Evolutionary conservation across 2,329 filamentous ascomycete genomes (phyloP), one percentile per base, ranked within the genome.

Genomic region (Cercospora sp.): DNA sequence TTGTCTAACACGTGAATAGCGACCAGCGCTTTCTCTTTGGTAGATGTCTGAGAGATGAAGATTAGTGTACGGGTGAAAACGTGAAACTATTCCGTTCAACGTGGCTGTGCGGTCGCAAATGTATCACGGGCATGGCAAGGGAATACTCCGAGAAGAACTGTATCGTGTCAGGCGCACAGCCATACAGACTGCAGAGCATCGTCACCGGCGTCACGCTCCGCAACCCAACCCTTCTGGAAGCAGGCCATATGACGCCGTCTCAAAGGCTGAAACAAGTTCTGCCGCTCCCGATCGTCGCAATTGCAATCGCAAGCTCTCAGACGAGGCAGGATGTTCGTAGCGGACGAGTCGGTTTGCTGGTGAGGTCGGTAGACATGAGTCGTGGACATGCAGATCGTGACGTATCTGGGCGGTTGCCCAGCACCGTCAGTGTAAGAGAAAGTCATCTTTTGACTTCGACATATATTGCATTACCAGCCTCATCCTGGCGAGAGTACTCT

Each of bases 371-470:
- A 57, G 31, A 39, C 62, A 64, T 58, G 62, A 64, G 62, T 64
- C 62, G 62, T 58, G 62, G 33, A 13, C 62, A n/a, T 58, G 62
- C 62, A 26, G 62, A 64, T 64, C 62, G 62, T 64, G 62, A 64
- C 62, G 62, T 58, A 64, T 16, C 26, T 28, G 31, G 31, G 33
- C 62, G 48, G 31, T 28, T 30, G 31, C 62, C 51, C 30, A 58
- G 30, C 55, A 36, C 30, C n/a, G 30, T 36, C 36, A n/a, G 23
- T 42, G 60, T 10, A 23, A 30, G 13, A 28, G 28, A 33, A 58
- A 12, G 36, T n/a, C 53, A 64, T 20, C n/a, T 20, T 45, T 31
- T 57, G 18, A 58, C 45, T 33, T 23, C 20, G 51, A 10, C 13
- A 64, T 16, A 64, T 64, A 64, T 58, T 42, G 20, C 33, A 13